Evolutionary conservation across 768 basidiomycete genomes (phyloP).

Genomic region (Exsudoporus frostii): DNA sequence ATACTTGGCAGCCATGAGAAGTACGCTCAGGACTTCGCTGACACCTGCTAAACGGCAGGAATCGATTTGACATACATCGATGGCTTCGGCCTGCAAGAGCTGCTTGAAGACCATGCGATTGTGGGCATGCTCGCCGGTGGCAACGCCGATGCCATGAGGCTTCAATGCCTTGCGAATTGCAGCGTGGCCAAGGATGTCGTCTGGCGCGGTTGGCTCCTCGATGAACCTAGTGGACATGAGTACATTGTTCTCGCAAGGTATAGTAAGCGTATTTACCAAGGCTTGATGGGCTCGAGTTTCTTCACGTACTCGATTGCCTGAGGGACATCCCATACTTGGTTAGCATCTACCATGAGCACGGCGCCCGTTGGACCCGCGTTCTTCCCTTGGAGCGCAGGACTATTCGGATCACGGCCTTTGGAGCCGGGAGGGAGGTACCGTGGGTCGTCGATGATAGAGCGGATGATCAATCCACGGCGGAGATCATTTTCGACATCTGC

Average conservation of each 20-base stretch:
- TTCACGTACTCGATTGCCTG: slow-evolving; percentile 91
- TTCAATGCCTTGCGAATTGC: slow-evolving; percentile 79
- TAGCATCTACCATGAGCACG: slow-evolving; percentile 96
- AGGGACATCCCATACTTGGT: slow-evolving; percentile 94
- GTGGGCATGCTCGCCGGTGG: slow-evolving; percentile 96
- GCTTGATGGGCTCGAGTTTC: slow-evolving; percentile 73
- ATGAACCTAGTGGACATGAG: slow-evolving; percentile 65
- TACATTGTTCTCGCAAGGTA: background rate
- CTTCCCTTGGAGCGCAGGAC: slow-evolving; percentile 72
- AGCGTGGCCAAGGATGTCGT: slow-evolving; percentile 89
- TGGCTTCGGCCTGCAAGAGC: slow-evolving; percentile 85
- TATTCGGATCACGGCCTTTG: slow-evolving; percentile 55
- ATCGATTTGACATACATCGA: slow-evolving; percentile 95
- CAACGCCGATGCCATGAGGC: slow-evolving; percentile 85
- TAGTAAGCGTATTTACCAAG: slow-evolving; percentile 55
- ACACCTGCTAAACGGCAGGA: slow-evolving; percentile 92
- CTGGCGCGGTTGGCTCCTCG: slow-evolving; percentile 95
- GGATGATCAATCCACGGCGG: slow-evolving; percentile 83
- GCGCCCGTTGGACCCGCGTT: slow-evolving; percentile 93
- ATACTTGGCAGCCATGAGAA: slow-evolving; percentile 91
- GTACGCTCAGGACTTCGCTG: slow-evolving; percentile 88
- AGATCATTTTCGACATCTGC: slow-evolving; percentile 78
- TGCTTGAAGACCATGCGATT: slow-evolving; percentile 98
- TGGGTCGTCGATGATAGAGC: slow-evolving; percentile 94
- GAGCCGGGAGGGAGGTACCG: slow-evolving; percentile 65